phyloP scores from a whole-genome alignment of 805 yeast species.

The Ogataea paraovalis region DNA sequence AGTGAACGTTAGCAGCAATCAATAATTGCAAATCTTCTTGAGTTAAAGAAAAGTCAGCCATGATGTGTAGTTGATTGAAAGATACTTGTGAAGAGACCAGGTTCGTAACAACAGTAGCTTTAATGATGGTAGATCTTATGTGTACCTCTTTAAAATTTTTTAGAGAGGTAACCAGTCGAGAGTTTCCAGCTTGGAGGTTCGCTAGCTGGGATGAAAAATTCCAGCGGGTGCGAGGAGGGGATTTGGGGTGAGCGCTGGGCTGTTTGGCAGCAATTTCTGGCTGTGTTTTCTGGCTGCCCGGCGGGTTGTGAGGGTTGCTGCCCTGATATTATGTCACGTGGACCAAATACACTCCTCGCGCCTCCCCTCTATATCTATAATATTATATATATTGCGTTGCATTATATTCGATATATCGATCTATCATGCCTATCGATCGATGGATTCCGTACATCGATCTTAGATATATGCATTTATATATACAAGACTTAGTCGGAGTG shows the following conservation, averaged over 20 bases:
- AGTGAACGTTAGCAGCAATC: conserved; percentile 99
- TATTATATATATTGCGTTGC: too few relatives aligned
- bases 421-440: too few relatives aligned
- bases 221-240: background rate
- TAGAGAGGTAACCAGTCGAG: background rate
- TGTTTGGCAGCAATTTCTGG: background rate
- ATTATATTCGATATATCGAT: too few relatives aligned
- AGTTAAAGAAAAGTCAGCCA: conserved; percentile 48
- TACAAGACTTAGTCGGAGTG: too few relatives aligned
- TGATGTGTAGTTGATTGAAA: conserved; percentile 14
- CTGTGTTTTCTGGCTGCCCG: too few relatives aligned
- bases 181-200: background rate
- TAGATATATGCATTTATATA: too few relatives aligned
- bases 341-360: too few relatives aligned
- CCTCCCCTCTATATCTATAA: too few relatives aligned
- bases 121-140: too few relatives aligned
- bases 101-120: too few relatives aligned
- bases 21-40: conserved; percentile 98
- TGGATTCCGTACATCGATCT: too few relatives aligned
- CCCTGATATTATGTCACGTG: too few relatives aligned
- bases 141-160: background rate
- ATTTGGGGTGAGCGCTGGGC: background rate
- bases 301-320: background rate
- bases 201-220: background rate
- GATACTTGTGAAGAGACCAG: background rate